Conservation (phyloP, 164 flowering plant genomes). For the Protea cynaroides region DNA sequence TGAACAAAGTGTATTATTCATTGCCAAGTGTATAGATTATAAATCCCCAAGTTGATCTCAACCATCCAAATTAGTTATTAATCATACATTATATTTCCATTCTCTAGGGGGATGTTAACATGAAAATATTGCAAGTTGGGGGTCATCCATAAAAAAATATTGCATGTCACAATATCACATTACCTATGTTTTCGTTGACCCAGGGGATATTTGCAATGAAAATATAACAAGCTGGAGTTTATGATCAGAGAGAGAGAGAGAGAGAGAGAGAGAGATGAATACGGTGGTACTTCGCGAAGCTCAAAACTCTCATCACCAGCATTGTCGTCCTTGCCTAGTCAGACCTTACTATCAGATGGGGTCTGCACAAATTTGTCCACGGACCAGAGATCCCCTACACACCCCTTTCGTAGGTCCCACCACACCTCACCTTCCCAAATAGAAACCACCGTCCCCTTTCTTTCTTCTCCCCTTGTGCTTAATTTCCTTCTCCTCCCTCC, state of each 20-base stretch:
- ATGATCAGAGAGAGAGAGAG: too few species aligned
- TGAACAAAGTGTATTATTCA: too few species aligned
- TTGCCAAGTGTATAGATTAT: too few species aligned
- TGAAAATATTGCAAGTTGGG: too few species aligned
- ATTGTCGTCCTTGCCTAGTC: constrained; percentile 36
- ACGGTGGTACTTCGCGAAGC: constrained; percentile 28
- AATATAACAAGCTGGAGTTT: background rate
- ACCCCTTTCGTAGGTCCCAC: constrained; percentile 16
- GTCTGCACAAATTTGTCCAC: constrained; percentile 25
- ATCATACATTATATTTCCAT: too few species aligned
- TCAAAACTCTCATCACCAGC: constrained; percentile 18
- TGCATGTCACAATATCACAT: too few species aligned
- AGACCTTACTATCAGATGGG: constrained; percentile 35
- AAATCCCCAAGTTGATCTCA: too few species aligned
- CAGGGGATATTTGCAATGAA: background rate
- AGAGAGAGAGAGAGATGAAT: background rate
- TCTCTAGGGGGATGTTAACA: too few species aligned
- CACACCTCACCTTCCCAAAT: background rate
- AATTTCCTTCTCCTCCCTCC: constrained; percentile 2
- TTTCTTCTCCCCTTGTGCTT: background rate
- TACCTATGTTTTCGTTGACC: background rate
- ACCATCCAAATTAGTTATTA: too few species aligned
- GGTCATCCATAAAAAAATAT: too few species aligned
- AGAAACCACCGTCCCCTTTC: background rate
- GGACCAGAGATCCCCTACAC: background rate